These are phyloP conservation scores for Hypoxylon sp. DNA, from an alignment of 2,329 filamentous ascomycete genomes.

Conservation along the genomic window DNA sequence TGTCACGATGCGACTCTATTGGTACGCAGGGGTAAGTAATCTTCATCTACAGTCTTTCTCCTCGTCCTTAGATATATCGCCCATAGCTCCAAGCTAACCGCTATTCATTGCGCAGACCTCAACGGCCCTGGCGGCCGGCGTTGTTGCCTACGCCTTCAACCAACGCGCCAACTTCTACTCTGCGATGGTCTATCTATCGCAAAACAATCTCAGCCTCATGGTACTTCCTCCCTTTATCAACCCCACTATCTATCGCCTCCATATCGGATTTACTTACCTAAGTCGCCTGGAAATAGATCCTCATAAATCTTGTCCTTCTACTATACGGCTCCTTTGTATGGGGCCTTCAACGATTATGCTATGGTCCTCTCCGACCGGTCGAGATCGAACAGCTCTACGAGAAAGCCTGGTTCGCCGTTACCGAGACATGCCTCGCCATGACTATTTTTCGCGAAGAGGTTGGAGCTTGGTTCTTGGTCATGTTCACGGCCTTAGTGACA, in stretches of 20 bases:
- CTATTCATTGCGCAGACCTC: constrained; percentile 72
- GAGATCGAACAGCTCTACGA: constrained; percentile 98
- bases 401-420: constrained; percentile 97
- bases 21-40: constrained; percentile 72
- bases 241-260: constrained; percentile 12
- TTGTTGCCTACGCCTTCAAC: constrained; percentile 91
- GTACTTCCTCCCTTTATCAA: constrained; percentile 60
- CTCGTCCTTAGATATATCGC: constrained; percentile 2
- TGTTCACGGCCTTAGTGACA: constrained; percentile 93
- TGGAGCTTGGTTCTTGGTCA: constrained; percentile 93
- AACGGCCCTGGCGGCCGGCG: constrained; percentile 84
- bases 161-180: constrained; percentile 99
- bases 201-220: constrained; percentile 96
- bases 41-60: constrained; percentile 29
- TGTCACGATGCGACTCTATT: constrained; percentile 69
- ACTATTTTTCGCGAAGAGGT: constrained; percentile 97
- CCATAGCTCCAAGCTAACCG: constrained; percentile 33
- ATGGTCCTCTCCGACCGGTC: constrained; percentile 89
- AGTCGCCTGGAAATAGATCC: constrained; percentile 69
- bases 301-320: constrained; percentile 91
- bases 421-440: constrained; percentile 97
- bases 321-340: constrained; percentile 86
- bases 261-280: constrained; percentile 31
- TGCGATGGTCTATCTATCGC: constrained; percentile 94
- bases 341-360: constrained; percentile 89